Conservation (phyloP, 768 basidiomycete genomes). For the Dacryopinax primogenitus region DNA sequence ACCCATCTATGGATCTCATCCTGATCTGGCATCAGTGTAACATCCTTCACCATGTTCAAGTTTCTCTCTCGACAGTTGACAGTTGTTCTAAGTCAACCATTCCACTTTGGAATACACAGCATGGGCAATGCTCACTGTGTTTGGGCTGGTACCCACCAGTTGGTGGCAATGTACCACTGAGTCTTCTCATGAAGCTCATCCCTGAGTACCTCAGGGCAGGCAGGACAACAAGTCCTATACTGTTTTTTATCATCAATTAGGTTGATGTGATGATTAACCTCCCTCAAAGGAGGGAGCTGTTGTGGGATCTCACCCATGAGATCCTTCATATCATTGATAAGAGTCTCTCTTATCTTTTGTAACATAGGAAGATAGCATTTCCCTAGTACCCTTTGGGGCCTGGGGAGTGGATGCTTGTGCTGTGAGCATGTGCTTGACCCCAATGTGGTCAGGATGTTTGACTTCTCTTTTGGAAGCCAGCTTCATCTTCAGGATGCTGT, state of each 20-base stretch:
- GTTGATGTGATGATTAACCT: slow-evolving; percentile 33
- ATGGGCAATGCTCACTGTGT: slow-evolving; percentile 26
- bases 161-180: slow-evolving; percentile 23
- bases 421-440: too few species aligned
- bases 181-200: slow-evolving; percentile 27
- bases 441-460: too few species aligned
- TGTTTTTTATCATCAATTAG: slow-evolving; percentile 27
- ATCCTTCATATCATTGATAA: slow-evolving; percentile 12
- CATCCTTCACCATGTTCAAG: slow-evolving; percentile 32
- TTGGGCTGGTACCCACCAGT: slow-evolving; percentile 27
- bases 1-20: slow-evolving; percentile 26
- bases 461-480: too few species aligned
- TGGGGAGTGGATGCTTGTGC: too few species aligned
- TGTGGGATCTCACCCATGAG: neutral
- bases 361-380: too few species aligned
- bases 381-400: too few species aligned
- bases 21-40: slow-evolving; percentile 34
- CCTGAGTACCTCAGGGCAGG: slow-evolving; percentile 26
- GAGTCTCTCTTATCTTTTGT: neutral
- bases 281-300: slow-evolving; percentile 27
- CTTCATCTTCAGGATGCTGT: too few species aligned
- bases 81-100: slow-evolving; percentile 27
- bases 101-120: slow-evolving; percentile 27
- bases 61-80: slow-evolving; percentile 30
- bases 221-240: slow-evolving; percentile 26